phyloP scores from a whole-genome alignment of 1,284 basidiomycete species.

The Microbotryum intermedium region DNA sequence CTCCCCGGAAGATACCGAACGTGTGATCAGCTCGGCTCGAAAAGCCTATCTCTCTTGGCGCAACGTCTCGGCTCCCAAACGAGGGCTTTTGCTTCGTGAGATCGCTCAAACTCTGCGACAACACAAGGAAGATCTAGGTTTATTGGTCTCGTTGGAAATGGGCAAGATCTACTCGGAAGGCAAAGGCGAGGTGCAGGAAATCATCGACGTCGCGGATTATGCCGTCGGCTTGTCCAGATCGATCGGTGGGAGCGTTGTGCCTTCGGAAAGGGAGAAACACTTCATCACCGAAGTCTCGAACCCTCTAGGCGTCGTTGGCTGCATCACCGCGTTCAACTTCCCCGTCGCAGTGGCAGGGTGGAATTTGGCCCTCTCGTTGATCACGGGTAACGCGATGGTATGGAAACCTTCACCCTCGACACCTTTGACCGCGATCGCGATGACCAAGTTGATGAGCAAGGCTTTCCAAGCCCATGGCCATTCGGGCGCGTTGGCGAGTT shows the following conservation, averaged over 20 bases:
- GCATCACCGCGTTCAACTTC: slow-evolving; percentile 81
- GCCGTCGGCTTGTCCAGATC: slow-evolving; percentile 73
- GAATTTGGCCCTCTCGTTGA: slow-evolving; percentile 82
- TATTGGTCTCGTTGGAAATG: slow-evolving; percentile 64
- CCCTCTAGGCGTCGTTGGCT: slow-evolving; percentile 79
- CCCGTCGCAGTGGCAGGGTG: slow-evolving; percentile 62
- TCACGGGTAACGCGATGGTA: slow-evolving; percentile 82
- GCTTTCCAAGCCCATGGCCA: slow-evolving; percentile 75
- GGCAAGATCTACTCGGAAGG: slow-evolving; percentile 65
- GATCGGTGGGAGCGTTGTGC: slow-evolving; percentile 60
- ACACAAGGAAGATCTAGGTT: slow-evolving; percentile 74
- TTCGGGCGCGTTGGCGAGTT: slow-evolving; percentile 69
- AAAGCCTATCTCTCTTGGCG: slow-evolving; percentile 65
- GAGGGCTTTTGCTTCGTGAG: slow-evolving; percentile 81
- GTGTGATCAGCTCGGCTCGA: slow-evolving; percentile 54
- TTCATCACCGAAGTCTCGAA: slow-evolving; percentile 80
- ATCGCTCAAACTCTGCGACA: slow-evolving; percentile 70
- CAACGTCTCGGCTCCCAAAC: slow-evolving; percentile 69
- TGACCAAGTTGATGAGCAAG: slow-evolving; percentile 69
- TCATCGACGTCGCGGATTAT: slow-evolving; percentile 77
- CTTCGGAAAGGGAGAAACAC: slow-evolving; percentile 80
- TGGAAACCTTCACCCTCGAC: slow-evolving; percentile 94
- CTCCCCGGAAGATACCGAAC: slow-evolving; percentile 57
- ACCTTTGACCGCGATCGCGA: slow-evolving; percentile 64
- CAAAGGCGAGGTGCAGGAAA: slow-evolving; percentile 48